phyloP scores from a whole-genome alignment of 768 basidiomycete genomes.

The Russula vinacea region DNA sequence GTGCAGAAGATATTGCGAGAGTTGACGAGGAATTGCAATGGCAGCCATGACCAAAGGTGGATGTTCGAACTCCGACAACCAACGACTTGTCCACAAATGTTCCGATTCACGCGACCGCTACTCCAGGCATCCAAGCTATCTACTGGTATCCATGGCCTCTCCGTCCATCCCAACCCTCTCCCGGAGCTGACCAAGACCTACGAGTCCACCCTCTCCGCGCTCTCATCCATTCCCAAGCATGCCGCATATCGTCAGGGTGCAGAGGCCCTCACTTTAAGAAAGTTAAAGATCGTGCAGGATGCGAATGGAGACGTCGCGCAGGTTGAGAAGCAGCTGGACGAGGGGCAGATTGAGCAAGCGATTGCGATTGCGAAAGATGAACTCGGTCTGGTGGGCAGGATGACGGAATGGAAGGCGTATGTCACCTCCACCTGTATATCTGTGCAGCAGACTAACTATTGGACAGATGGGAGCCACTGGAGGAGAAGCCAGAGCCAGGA shows the following conservation, averaged over 20 bases:
- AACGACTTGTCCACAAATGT: constrained; percentile 50
- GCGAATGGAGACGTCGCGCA: constrained; percentile 61
- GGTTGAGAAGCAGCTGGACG: constrained; percentile 73
- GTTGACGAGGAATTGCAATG: constrained; percentile 25
- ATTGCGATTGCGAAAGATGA: constrained; percentile 82
- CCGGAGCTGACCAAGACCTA: constrained; percentile 75
- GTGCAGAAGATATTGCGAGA: constrained; percentile 30
- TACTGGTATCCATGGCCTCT: constrained; percentile 84
- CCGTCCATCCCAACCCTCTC: constrained; percentile 80
- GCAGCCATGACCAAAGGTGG: constrained; percentile 4
- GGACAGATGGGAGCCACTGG: constrained; percentile 77
- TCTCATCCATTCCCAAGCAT: constrained; percentile 69
- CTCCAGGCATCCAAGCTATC: constrained; percentile 63
- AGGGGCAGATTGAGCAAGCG: constrained; percentile 85
- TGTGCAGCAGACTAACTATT: constrained; percentile 2
- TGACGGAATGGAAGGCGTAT: constrained; percentile 96
- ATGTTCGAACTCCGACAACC: constrained; percentile 26
- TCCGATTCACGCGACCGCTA: constrained; percentile 72
- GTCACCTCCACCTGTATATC: constrained; percentile 38
- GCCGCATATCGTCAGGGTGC: constrained; percentile 89
- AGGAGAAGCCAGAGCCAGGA: constrained; percentile 72
- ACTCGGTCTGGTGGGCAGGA: constrained; percentile 67
- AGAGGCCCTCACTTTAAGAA: constrained; percentile 79
- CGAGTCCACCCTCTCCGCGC: constrained; percentile 65
- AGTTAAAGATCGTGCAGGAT: constrained; percentile 67